phyloP scores from a whole-genome alignment of 495 filamentous ascomycete genomes.

The Tuber calosporum region DNA sequence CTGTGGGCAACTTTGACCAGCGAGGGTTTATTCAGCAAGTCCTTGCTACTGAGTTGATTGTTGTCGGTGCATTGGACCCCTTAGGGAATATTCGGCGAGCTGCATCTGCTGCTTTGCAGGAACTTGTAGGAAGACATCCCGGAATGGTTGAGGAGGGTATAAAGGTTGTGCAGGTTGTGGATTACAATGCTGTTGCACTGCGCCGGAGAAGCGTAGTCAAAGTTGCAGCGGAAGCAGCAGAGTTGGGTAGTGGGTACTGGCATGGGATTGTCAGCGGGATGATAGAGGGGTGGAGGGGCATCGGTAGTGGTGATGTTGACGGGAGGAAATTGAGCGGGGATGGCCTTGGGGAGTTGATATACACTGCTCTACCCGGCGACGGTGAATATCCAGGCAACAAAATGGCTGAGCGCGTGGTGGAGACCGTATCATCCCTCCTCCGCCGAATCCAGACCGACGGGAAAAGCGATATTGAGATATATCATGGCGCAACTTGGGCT shows the following conservation, averaged over 20 bases:
- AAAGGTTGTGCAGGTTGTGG: constrained; percentile 73
- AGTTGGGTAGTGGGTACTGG: constrained; percentile 61
- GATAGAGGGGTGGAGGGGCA: constrained; percentile 73
- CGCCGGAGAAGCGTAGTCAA: constrained; percentile 72
- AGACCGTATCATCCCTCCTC: constrained; percentile 33
- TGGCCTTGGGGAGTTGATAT: constrained; percentile 58
- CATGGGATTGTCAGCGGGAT: constrained; percentile 60
- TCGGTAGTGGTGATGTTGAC: constrained; percentile 64
- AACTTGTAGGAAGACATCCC: constrained; percentile 87
- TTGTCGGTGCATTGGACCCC: constrained; percentile 77
- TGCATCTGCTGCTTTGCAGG: constrained; percentile 86
- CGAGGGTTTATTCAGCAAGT: constrained; percentile 58
- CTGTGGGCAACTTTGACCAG: constrained; percentile 57
- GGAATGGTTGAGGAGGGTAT: constrained; percentile 76
- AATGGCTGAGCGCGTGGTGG: neutral
- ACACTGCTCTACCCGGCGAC: constrained; percentile 20
- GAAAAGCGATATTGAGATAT: constrained; percentile 32
- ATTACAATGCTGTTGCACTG: constrained; percentile 85
- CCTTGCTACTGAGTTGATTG: constrained; percentile 69
- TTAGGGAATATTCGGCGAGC: constrained; percentile 87
- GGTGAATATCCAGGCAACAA: neutral
- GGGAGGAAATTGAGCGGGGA: constrained; percentile 64
- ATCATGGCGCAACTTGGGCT: constrained; percentile 34
- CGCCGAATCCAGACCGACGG: constrained; percentile 31
- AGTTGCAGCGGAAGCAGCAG: constrained; percentile 61